Percentiles rank a stretch among this genome's conserved stretches.
Conservation (phyloP, 2,329 filamentous ascomycete species). For the Fusarium siculi region DNA sequence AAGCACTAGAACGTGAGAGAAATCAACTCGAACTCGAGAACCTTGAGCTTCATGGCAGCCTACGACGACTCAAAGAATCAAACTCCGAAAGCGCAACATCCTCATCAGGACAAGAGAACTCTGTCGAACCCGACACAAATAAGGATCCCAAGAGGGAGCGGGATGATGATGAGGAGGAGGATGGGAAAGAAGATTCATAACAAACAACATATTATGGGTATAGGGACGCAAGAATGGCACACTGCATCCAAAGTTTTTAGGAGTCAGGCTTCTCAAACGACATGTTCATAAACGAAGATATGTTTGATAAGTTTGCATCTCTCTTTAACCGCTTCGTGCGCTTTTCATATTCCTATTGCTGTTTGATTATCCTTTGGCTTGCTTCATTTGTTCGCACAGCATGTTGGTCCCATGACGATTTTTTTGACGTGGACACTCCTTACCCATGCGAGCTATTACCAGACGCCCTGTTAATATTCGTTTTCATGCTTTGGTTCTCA, state of each 20-base stretch:
- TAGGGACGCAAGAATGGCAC: neutral
- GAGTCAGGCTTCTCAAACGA: neutral
- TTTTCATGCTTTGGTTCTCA: neutral
- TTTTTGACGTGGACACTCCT: neutral
- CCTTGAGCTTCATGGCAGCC: slow-evolving; percentile 39
- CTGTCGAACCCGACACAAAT: slow-evolving; percentile 24
- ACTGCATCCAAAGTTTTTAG: neutral
- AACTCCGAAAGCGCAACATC: slow-evolving; percentile 14
- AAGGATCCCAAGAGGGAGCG: slow-evolving; percentile 22
- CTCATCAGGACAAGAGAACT: slow-evolving; percentile 21
- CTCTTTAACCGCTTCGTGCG: neutral
- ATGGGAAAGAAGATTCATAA: neutral
- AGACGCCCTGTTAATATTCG: neutral
- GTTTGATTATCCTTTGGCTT: slow-evolving; percentile 22
- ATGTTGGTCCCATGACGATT: neutral
- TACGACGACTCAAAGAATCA: slow-evolving; percentile 34
- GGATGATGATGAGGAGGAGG: neutral
- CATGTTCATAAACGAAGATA: neutral
- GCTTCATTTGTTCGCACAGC: slow-evolving; percentile 3
- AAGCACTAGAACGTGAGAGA: slow-evolving; percentile 40
- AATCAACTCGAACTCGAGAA: slow-evolving; percentile 40
- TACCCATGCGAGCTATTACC: neutral
- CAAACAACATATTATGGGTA: neutral
- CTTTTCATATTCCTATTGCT: neutral
- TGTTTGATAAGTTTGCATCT: neutral